Percentiles rank a stretch among this genome's conserved stretches.
Conservation (phyloP, 2,329 filamentous ascomycete species). For the Claviceps arundinis region DNA sequence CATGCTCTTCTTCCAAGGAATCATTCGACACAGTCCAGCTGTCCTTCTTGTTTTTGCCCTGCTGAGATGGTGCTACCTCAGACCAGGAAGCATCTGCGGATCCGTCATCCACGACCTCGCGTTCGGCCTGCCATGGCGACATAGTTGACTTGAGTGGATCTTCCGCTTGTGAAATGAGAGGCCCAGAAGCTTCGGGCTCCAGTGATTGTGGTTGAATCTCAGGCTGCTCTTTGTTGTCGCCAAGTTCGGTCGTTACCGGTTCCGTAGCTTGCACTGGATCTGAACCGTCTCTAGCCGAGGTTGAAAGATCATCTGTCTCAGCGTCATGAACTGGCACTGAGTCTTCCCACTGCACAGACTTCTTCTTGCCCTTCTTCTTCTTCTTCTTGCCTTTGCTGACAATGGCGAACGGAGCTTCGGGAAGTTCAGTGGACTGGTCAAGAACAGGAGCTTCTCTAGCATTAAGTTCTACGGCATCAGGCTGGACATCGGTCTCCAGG, state of each 20-base stretch:
- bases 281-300: not conserved
- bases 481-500: not conserved
- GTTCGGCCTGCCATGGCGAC: slow-evolving; percentile 13
- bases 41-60: slow-evolving; percentile 19
- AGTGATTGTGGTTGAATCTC: slow-evolving; percentile 1
- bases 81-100: slow-evolving; percentile 1
- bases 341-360: slow-evolving; percentile 11
- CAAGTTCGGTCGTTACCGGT: not conserved
- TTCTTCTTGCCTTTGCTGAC: slow-evolving; percentile 4
- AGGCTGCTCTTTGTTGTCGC: not conserved
- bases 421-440: not conserved
- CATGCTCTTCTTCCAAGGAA: slow-evolving; percentile 6
- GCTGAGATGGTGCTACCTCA: slow-evolving; percentile 10
- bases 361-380: slow-evolving; percentile 8
- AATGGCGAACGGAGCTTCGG: not conserved
- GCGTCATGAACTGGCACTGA: slow-evolving; percentile 2
- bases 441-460: not conserved
- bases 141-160: slow-evolving; percentile 13
- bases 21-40: slow-evolving; percentile 8
- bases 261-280: not conserved
- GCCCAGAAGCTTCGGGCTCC: slow-evolving; percentile 16
- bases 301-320: not conserved
- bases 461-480: not conserved
- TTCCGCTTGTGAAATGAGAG: slow-evolving; percentile 20
- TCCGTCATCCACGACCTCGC: slow-evolving; percentile 2